Evolutionary conservation across 148 eudicot genomes (phyloP).

Genomic region (Nepenthes mirabilis): DNA sequence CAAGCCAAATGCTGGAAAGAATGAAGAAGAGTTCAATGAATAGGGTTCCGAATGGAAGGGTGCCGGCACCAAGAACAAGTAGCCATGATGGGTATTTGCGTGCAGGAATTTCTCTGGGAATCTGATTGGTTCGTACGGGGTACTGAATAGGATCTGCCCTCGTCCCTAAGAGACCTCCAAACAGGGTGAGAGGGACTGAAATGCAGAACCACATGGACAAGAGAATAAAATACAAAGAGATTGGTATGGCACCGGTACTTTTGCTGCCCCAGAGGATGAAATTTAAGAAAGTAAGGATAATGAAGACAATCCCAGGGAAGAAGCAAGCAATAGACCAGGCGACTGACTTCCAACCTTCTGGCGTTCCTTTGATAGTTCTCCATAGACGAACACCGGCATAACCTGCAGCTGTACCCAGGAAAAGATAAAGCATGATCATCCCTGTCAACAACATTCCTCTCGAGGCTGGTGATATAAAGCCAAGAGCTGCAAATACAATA

Average conservation of each 20-base stretch:
- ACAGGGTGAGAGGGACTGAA: constrained; percentile 4
- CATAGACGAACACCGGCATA: constrained; percentile 9
- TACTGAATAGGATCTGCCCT: constrained; percentile 2
- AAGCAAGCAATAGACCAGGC: constrained; percentile 5
- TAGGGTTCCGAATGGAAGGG: constrained; percentile 5
- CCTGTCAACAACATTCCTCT: constrained; percentile 12
- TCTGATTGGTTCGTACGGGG: constrained; percentile 5
- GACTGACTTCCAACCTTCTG: constrained; percentile 9
- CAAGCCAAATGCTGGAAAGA: constrained; percentile 4
- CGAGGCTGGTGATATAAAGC: constrained; percentile 16
- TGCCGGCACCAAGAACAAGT: constrained; percentile 4
- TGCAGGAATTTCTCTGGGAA: constrained; percentile 6
- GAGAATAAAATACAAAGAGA: neutral
- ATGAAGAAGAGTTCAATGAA: constrained; percentile 1
- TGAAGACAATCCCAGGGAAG: constrained; percentile 8
- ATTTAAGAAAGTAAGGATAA: constrained; percentile 2
- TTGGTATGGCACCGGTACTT: constrained; percentile 4
- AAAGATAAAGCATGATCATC: constrained; percentile 2
- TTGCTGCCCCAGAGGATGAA: neutral
- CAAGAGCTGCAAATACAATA: constrained; percentile 13
- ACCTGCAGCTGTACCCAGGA: constrained; percentile 2
- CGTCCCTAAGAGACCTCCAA: constrained; percentile 9
- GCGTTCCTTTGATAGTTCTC: constrained; percentile 6
- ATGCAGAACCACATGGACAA: constrained; percentile 5
- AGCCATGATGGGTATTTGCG: constrained; percentile 2